Base-by-base conservation (phyloP, 2,329 filamentous ascomycete genomes). In the Clonostachys rhizophaga region DNA sequence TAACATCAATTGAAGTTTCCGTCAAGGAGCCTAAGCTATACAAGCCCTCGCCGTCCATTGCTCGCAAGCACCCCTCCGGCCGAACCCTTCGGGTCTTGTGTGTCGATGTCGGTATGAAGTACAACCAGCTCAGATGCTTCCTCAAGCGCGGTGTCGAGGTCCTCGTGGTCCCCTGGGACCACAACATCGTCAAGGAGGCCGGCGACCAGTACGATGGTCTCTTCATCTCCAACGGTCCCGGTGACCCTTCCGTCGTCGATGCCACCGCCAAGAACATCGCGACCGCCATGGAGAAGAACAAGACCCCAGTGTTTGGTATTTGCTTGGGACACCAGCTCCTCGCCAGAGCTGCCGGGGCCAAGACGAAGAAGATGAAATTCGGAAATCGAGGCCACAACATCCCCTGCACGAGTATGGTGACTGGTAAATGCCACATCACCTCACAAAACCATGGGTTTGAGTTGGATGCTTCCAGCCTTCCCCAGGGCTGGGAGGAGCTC, bases 301-400 rank as follows among this genome's bases (percentile, higher is more conserved):
- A 84, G 56, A 92, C 85, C 8, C 92, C 92, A 7, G 86, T 97
- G 52, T 96, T 97, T 57, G 92, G 92, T 74, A 97, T 97, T 63
- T 97, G 92, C 74, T 72, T 97, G 58, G 92, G 92, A 48, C 92
- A 97, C 67, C 92, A 97, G 71, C 78, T 97, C 56, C 83, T 97
- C 45, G 91, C 92, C 46, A 82, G 91, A 57, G 91, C 92, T 49
- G 84, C 91, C 34, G 92, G 92, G 47, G 92, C 91, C 42, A 77
- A 77, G 42, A 97, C 94, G 1, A 70, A 79, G 60, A 99, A 99
- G 78, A 95, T 99, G 90, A 97, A 97, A 79, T 99, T 96, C 61
- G 94, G 94, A 73, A 99, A 99, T 74, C 89, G 94, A 61, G 94
- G 92, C 40, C 90, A 95, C 76, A 99, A 99, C 72, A 97, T 99